Evolutionary conservation across 108 stramenopile species (phyloP).

Genomic region (Skeletonema potamos): DNA sequence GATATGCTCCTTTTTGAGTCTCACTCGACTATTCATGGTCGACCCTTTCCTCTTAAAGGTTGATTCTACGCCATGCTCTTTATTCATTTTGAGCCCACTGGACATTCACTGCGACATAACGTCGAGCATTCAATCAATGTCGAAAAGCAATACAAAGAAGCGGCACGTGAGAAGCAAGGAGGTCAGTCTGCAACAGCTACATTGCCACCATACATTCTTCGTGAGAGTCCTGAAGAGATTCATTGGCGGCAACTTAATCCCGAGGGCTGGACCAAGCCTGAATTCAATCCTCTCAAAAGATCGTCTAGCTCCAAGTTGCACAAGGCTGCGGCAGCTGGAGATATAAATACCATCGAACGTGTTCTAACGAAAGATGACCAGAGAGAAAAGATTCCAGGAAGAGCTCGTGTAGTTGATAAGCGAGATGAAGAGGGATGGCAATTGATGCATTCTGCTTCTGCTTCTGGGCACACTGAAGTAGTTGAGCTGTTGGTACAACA

Average conservation of each 20-base stretch:
- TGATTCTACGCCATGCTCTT: slow-evolving; percentile 78
- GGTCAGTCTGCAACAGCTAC: slow-evolving; percentile 32
- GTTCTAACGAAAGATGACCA: no score
- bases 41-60: slow-evolving; percentile 89
- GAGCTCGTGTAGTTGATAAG: slow-evolving; percentile 2
- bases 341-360: not conserved
- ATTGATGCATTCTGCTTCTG: slow-evolving; percentile 56
- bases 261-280: slow-evolving; percentile 37
- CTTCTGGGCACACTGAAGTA: slow-evolving; percentile 55
- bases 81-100: slow-evolving; percentile 71
- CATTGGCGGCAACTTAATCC: slow-evolving; percentile 48
- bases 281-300: slow-evolving; percentile 19
- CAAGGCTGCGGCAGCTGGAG: slow-evolving; percentile 3
- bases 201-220: slow-evolving; percentile 54
- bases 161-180: slow-evolving; percentile 16
- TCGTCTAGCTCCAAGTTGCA: not conserved
- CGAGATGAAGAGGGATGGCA: slow-evolving; percentile 63
- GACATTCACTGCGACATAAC: no score
- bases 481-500: slow-evolving; percentile 54
- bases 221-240: slow-evolving; percentile 46
- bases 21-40: slow-evolving; percentile 88
- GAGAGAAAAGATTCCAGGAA: not conserved
- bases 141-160: slow-evolving; percentile 10
- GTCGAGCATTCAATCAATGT: slow-evolving; percentile 32
- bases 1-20: slow-evolving; percentile 92